A percentile compares a stretch with the other conserved stretches of the same genome.
Conservation (phyloP, 2,329 filamentous ascomycete genomes). For the Talaromyces sp. region DNA sequence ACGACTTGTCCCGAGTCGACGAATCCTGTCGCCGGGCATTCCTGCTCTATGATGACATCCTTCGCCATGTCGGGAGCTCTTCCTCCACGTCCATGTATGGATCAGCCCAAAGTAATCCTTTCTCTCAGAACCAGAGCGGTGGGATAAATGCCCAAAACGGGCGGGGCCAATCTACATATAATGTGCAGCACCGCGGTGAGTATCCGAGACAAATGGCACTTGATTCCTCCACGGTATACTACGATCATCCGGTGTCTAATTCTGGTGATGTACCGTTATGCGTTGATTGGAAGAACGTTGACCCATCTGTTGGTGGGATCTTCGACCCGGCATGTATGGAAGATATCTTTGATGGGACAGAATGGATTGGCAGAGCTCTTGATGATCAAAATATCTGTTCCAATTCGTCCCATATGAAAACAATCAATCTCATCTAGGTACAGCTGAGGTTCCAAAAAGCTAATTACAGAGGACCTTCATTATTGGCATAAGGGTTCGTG, state of each 20-base stretch:
- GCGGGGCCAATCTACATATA: background rate
- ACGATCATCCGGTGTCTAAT: background rate
- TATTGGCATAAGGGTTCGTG: no score
- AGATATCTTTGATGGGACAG: background rate
- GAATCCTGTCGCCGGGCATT: slow-evolving; percentile 36
- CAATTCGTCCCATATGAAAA: no score
- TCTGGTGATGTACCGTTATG: background rate
- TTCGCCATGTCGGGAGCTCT: slow-evolving; percentile 22
- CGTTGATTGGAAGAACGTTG: background rate
- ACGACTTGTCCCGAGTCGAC: slow-evolving; percentile 31
- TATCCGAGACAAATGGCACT: background rate
- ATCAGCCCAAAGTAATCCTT: background rate
- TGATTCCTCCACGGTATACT: background rate
- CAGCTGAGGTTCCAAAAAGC: no score
- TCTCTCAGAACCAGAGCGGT: background rate
- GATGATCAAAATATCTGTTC: background rate
- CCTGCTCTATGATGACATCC: slow-evolving; percentile 30
- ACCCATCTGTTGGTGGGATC: background rate
- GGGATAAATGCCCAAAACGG: background rate
- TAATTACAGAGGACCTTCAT: no score
- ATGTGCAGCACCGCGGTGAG: background rate
- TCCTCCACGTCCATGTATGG: background rate
- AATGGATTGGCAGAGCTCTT: background rate
- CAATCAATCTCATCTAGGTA: no score
- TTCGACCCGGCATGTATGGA: background rate